Base-by-base conservation (phyloP, 768 basidiomycete species). In the Hygrophorus russula region DNA sequence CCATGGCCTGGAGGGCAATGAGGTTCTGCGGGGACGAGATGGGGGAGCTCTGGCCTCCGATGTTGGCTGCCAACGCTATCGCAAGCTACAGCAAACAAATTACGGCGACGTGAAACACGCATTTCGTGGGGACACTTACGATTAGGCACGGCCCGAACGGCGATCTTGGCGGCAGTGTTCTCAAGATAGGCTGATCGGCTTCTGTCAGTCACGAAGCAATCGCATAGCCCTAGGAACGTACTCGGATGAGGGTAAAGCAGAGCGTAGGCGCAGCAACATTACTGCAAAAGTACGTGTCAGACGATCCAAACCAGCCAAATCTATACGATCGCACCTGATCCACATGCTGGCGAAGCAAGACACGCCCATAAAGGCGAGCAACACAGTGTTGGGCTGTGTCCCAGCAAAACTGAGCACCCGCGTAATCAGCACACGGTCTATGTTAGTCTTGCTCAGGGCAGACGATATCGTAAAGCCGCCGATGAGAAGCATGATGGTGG, bases 341-440 rank as follows among this genome's bases (percentile, higher is more conserved):
- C 92, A 98, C 94, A 98, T 99, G 61, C 88, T 92, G 2, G 93
- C 91, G 58, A 99, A 99, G 56, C 92, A 97, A 2, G 92, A 85
- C 13, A 99, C 92, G 35, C 70, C 78, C 96, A 98, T 98, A 59
- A 97, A 88, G 0, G 90, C 82, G 36, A 99, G 73, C 6, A 99
- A 67, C 3, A 99, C 93, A 0, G 74, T 82, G 48, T 76, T 80
- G 2, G 94, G 96, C 43, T 73, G 73, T 9, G 89, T 82, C 4
- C 96, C 94, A 5, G 96, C 96, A 40, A 97, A 69, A 55, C 80
- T 83, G 41, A 99, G 73, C 33, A 98, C 80, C 20, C 86, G 76
- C 3, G 92, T 93, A 48, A 98, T 92, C 38, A 97, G 59, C 45
- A 97, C 76, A 17, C 82, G 76, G 64, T 98, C 96, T 48, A 98